Conservation (phyloP, 805 yeast genomes). For the Spathaspora gorwiae region DNA sequence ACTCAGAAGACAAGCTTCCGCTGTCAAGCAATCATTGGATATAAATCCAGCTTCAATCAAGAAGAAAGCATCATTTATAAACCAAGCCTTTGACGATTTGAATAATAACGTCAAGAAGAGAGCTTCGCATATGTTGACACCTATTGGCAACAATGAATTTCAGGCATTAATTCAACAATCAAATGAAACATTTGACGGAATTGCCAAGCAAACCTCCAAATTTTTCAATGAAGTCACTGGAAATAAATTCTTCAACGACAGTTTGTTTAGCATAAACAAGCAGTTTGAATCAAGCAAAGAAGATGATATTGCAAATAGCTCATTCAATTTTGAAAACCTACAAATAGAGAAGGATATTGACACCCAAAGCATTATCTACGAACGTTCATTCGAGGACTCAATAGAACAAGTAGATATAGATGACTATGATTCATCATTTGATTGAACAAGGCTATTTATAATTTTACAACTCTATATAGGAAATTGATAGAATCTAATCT, state of each 20-base stretch:
- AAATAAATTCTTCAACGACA: constrained; percentile 2
- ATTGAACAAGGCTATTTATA: not conserved
- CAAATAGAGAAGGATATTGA: constrained; percentile 12
- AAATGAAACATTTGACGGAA: constrained; percentile 17
- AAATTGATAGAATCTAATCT: constrained; percentile 4
- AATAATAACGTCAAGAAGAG: constrained; percentile 13
- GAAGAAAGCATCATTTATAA: constrained; percentile 5
- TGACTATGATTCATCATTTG: constrained; percentile 20
- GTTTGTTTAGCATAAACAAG: constrained; percentile 1
- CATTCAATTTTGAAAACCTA: constrained; percentile 24
- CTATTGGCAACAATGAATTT: not conserved
- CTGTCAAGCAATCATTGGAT: not conserved
- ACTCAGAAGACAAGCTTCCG: not conserved
- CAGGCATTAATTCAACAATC: constrained; percentile 1
- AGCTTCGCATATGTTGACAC: constrained; percentile 18
- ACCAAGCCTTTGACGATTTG: constrained; percentile 6
- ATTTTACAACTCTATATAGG: not conserved
- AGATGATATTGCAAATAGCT: constrained; percentile 18
- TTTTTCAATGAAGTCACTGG: constrained; percentile 19
- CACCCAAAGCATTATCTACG: constrained; percentile 5
- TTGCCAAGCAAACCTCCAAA: constrained; percentile 20
- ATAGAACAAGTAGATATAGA: constrained; percentile 15
- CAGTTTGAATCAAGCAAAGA: not conserved
- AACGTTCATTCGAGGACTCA: constrained; percentile 5
- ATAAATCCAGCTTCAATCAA: constrained; percentile 1